phyloP scores from a whole-genome alignment of 495 filamentous ascomycete species.

The Aspergillus avenaceus region DNA sequence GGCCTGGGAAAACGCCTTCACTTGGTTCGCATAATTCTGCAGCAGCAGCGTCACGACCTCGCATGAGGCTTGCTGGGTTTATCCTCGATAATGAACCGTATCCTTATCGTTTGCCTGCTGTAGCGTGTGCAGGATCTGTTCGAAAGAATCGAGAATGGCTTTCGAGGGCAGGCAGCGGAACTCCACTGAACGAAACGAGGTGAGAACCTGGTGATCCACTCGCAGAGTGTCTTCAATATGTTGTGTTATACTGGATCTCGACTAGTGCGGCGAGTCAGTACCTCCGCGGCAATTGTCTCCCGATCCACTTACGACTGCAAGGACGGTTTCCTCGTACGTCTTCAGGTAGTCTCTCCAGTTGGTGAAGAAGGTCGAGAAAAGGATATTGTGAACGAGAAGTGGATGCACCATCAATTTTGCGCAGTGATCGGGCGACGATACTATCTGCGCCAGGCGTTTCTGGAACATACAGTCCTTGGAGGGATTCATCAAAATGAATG shows the following conservation, averaged over 20 bases:
- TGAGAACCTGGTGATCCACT: slow-evolving; percentile 28
- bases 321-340: slow-evolving; percentile 26
- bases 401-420: slow-evolving; percentile 10
- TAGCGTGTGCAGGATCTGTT: slow-evolving; percentile 4
- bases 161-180: slow-evolving; percentile 21
- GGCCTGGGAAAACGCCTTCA: slow-evolving; percentile 20
- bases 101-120: slow-evolving; percentile 9
- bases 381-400: slow-evolving; percentile 28
- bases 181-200: slow-evolving; percentile 22
- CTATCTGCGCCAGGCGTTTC: slow-evolving; percentile 13
- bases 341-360: slow-evolving; percentile 37
- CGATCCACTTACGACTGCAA: slow-evolving; percentile 21
- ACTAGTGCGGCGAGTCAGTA: slow-evolving; percentile 3
- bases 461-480: slow-evolving; percentile 24
- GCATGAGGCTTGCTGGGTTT: background rate
- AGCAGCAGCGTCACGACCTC: slow-evolving; percentile 10
- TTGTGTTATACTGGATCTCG: slow-evolving; percentile 22
- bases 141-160: slow-evolving; percentile 12
- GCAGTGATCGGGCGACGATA: slow-evolving; percentile 6
- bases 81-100: background rate
- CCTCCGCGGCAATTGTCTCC: background rate
- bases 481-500: slow-evolving; percentile 36
- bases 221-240: slow-evolving; percentile 28
- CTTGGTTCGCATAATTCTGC: slow-evolving; percentile 11
- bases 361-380: slow-evolving; percentile 35